A percentile compares a stretch with the other conserved stretches of the same genome.
Conservation (phyloP, 352 stramenopile species). For the Phytophthora capsici region DNA sequence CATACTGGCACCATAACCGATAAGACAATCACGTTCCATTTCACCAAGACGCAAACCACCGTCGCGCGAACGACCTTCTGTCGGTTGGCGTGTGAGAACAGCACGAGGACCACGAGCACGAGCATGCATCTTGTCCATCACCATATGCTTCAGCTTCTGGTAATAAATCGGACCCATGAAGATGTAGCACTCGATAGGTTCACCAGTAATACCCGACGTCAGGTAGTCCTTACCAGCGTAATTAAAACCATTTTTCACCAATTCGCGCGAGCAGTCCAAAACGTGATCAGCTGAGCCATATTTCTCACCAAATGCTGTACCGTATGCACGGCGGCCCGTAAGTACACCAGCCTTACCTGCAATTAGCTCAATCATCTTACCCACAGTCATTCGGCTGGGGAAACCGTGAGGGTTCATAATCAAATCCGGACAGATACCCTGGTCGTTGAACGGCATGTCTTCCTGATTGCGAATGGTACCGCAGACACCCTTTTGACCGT, state of each 20-base stretch:
- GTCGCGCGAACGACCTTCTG: slow-evolving; percentile 97
- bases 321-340: slow-evolving; percentile 96
- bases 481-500: slow-evolving; percentile 99
- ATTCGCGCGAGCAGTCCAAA: slow-evolving; percentile 90
- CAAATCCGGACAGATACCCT: slow-evolving; percentile 98
- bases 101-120: slow-evolving; percentile 95
- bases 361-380: slow-evolving; percentile 99
- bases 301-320: slow-evolving; percentile 99
- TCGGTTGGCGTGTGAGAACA: slow-evolving; percentile 98
- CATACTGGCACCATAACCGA: slow-evolving; percentile 99
- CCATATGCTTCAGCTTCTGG: slow-evolving; percentile 99
- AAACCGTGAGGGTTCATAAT: slow-evolving; percentile 99
- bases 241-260: slow-evolving; percentile 98
- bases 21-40: slow-evolving; percentile 99
- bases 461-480: slow-evolving; percentile 95
- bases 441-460: slow-evolving; percentile 99
- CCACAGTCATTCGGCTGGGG: slow-evolving; percentile 99
- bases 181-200: slow-evolving; percentile 99
- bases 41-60: slow-evolving; percentile 99
- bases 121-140: slow-evolving; percentile 99
- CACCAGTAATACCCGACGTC: slow-evolving; percentile 94
- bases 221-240: slow-evolving; percentile 99
- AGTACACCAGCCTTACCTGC: slow-evolving; percentile 98
- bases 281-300: slow-evolving; percentile 96
- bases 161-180: slow-evolving; percentile 99